Evolutionary conservation across 192 early-diverging fungal genomes (phyloP), one percentile per base, ranked within the genome.

Genomic region (Coemansia sp.): DNA sequence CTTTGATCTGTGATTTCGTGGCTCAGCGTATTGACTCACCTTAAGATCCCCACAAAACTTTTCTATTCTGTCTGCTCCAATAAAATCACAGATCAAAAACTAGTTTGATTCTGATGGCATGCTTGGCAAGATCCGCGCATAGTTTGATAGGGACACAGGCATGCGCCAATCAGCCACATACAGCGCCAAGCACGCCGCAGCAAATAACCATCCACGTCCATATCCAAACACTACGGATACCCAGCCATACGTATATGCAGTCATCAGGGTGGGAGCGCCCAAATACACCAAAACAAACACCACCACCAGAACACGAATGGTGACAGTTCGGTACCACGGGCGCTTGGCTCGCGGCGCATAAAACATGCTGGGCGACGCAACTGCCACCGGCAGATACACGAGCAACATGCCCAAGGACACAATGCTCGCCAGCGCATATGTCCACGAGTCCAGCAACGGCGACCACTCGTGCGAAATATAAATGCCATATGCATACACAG

Each of bases 401-500:
- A 74, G 62, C 11, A 83, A 22, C 17, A 83, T 56, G 0, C 52
- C 55, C 19, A 84, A 63, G 1, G 79, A 66, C 0, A 73, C 51
- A 6, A 75, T 65, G 52, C 64, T 73, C 12, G 59, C 62, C 55
- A 83, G 45, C 3, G 77, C 82, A 17, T 75, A 80, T 1, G 64
- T 65, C 77, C 72, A 83, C 10, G 82, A 75, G 63, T 83, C 82
- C 50, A 71, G 23, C 22, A 72, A 59, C 21, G 82, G 82, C 1
- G 62, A 63, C 82, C 82, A 83, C 19, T 75, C 72, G 14, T 64
- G 65, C 10, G 65, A 72, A n/a, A 83, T 72, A 17, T 68, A 73
- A 12, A 89, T 69, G 1, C 88, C 88, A 53, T 74, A 87, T 5
- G 83, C 51, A 45, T 87, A 89, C 27, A 87, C 82, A 0, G 69